phyloP scores from a whole-genome alignment of 2,329 filamentous ascomycete genomes.

The Fusarium sp. region DNA sequence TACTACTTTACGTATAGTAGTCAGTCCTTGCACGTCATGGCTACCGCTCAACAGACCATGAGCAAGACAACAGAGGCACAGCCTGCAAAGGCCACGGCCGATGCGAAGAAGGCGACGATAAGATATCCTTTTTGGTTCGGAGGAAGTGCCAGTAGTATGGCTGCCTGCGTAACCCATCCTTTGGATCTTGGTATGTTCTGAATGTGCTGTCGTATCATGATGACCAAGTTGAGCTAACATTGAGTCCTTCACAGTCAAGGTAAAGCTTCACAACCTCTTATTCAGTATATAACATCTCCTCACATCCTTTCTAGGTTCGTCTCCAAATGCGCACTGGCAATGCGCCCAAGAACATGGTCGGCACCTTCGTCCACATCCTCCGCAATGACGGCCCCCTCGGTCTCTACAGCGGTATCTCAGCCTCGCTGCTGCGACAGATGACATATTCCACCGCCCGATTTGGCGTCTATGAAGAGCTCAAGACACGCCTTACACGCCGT shows the following conservation, averaged over 20 bases:
- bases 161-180: constrained; percentile 91
- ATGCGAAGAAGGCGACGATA: constrained; percentile 54
- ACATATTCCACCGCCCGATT: constrained; percentile 98
- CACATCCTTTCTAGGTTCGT: constrained; percentile 70
- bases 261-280: constrained; percentile 11
- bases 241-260: constrained; percentile 60
- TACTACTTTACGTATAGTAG: background rate
- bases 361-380: constrained; percentile 86
- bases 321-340: constrained; percentile 84
- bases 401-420: constrained; percentile 91
- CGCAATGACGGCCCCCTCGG: constrained; percentile 80
- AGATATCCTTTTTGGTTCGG: constrained; percentile 95
- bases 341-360: constrained; percentile 82
- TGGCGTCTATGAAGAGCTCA: constrained; percentile 95
- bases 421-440: constrained; percentile 90
- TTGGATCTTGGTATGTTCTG: constrained; percentile 81
- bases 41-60: constrained; percentile 29
- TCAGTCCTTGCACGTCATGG: constrained; percentile 34
- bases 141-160: constrained; percentile 91
- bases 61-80: constrained; percentile 13
- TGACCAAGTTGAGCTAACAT: constrained; percentile 37
- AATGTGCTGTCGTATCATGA: constrained; percentile 1
- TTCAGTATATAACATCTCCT: background rate
- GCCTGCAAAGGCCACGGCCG: constrained; percentile 46
- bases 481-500: constrained; percentile 69